Percentiles rank a stretch among this genome's conserved stretches.
These are phyloP conservation scores for Penicillium sp. DNA, from an alignment of 2,329 filamentous ascomycete species.

Conservation along the genomic window DNA sequence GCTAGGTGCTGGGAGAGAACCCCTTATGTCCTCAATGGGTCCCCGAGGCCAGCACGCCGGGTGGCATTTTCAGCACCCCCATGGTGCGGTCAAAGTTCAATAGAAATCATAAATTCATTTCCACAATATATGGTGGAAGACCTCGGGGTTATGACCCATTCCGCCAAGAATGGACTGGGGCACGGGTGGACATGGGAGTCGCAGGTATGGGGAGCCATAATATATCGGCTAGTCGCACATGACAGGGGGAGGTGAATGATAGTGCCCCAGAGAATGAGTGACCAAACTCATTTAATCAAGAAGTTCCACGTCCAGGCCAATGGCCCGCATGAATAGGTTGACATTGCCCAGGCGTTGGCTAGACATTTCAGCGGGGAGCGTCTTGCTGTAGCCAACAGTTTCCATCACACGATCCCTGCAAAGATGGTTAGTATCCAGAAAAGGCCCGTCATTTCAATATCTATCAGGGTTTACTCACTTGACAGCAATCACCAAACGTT, in stretches of 20 bases:
- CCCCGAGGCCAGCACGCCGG: background rate
- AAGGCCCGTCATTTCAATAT: background rate
- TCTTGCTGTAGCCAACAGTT: slow-evolving; percentile 85
- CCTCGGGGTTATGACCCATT: background rate
- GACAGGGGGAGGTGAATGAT: background rate
- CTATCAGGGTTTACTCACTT: slow-evolving; percentile 55
- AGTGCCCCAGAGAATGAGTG: background rate
- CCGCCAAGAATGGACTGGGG: background rate
- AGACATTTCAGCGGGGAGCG: slow-evolving; percentile 81
- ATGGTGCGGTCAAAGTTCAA: background rate
- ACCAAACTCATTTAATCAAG: slow-evolving; percentile 50
- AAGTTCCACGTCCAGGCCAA: slow-evolving; percentile 92
- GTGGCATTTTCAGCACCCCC: background rate
- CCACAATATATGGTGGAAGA: background rate
- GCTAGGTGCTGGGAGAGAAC: background rate
- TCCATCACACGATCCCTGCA: slow-evolving; percentile 85
- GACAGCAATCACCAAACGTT: slow-evolving; percentile 87
- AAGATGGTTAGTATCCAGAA: slow-evolving; percentile 16
- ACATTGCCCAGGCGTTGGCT: slow-evolving; percentile 83
- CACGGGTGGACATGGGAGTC: background rate
- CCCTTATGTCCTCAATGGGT: background rate
- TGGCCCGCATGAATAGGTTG: slow-evolving; percentile 97
- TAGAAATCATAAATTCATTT: background rate
- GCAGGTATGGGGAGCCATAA: background rate
- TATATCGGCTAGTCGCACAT: background rate